Base-by-base conservation (phyloP, 139 green algal genomes). In the Micromonas commoda region DNA sequence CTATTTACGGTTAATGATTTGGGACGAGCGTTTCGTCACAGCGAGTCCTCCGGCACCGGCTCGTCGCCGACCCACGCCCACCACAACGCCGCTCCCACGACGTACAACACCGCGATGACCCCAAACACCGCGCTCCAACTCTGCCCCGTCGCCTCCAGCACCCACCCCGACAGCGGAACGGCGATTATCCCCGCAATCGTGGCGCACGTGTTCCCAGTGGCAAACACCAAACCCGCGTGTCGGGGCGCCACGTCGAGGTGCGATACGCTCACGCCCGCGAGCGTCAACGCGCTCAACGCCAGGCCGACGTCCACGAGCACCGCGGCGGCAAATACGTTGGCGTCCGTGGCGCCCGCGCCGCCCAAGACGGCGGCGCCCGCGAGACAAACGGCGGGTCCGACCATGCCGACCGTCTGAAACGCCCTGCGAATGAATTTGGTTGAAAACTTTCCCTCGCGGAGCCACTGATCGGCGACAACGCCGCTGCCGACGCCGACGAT, bases 181-280 rank as follows among this genome's bases (percentile, higher is more conserved):
- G 89, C 91, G 28, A 91, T 29, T 37, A 95, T 92, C 38, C 91
- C 92, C 9, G 87, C 85, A 26, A 92, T 65, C 28, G 84, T 91
- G 3, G 90, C 92, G 86, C 93, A 96, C 0, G 92, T 97, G 85
- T 96, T 96, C 83, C 89, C 93, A 19, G 95, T 82, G 26, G 90
- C 92, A 82, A 97, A 97, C 66, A 97, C 87, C 82, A 87, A 80
- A 52, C 92, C 89, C 5, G 90, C 89, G 74, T 95, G 83, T 16
- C 82, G 80, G 1, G 92, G 92, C 2, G 92, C 91, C 39, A 97
- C 89, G 78, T 97, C 92, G 13, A 86, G 89, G 86, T 96, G 95
- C 81, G 94, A 96, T 24, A 90, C 90, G 16, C 93, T 89, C 80
- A 96, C 96, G 0, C 85, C 90, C 6, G 88, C 91, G 5, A 93